A percentile compares a stretch with the other conserved stretches of the same genome.
Conservation (phyloP, 2,329 filamentous ascomycete genomes). For the Annulohypoxylon truncatum region DNA sequence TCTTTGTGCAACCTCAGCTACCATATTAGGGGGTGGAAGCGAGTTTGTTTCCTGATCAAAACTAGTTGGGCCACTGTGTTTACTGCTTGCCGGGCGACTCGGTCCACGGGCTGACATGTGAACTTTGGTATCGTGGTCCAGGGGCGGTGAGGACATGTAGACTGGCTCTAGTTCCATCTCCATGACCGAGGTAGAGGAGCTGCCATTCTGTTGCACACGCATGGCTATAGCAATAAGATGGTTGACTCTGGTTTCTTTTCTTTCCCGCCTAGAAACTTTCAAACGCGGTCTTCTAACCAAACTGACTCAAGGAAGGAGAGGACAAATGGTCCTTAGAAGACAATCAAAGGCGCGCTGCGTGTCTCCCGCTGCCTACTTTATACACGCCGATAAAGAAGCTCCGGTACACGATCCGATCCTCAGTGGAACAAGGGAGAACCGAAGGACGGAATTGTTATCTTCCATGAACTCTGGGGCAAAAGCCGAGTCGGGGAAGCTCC, state of each 20-base stretch:
- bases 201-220: conserved; percentile 29
- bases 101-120: not conserved
- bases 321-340: not conserved
- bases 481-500: conserved; percentile 15
- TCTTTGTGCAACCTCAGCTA: conserved; percentile 51
- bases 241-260: not conserved
- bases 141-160: conserved; percentile 20
- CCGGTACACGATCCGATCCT: conserved; percentile 1
- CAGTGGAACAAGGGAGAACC: not conserved
- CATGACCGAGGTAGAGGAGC: conserved; percentile 41
- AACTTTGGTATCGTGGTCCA: conserved; percentile 1
- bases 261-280: not conserved
- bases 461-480: conserved; percentile 5
- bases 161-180: conserved; percentile 40
- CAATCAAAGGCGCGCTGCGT: not conserved
- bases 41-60: conserved; percentile 22
- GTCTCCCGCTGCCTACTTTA: not conserved
- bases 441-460: not conserved
- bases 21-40: conserved; percentile 40
- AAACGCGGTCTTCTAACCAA: not conserved
- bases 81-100: conserved; percentile 5
- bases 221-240: conserved; percentile 7
- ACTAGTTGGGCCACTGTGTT: not conserved
- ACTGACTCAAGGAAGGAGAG: not conserved
- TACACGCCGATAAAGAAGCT: conserved; percentile 18